These are phyloP conservation scores for Lentinula sp. DNA, from an alignment of 768 basidiomycete genomes.

Conservation along the genomic window DNA sequence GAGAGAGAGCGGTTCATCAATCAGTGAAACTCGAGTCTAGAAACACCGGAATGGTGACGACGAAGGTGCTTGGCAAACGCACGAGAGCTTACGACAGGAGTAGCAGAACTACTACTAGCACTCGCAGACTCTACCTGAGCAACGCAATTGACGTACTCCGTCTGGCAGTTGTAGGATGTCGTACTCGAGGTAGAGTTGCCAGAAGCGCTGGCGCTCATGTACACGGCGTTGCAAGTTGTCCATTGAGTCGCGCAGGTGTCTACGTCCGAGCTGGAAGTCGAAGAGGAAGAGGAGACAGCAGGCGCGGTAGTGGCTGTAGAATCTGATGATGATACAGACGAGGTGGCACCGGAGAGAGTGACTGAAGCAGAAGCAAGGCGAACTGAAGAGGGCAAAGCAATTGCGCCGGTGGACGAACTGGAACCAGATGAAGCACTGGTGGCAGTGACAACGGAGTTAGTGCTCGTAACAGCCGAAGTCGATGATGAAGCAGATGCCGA, in stretches of 20 bases:
- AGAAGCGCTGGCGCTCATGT: neutral
- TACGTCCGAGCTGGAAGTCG: neutral
- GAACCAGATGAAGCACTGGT: neutral
- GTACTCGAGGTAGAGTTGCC: neutral
- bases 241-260: neutral
- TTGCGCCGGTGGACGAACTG: neutral
- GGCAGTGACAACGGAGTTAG: neutral
- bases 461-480: neutral
- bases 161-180: neutral
- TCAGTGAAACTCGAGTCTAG: neutral
- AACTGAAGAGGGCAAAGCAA: neutral
- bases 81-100: neutral
- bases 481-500: neutral
- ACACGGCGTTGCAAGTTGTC: neutral
- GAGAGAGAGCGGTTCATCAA: neutral
- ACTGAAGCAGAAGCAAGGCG: neutral
- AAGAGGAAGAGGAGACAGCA: neutral
- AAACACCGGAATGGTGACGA: constrained; percentile 1
- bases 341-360: neutral
- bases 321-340: neutral
- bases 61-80: neutral
- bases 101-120: neutral
- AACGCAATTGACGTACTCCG: neutral
- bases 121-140: neutral
- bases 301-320: neutral